Evolutionary conservation across 495 filamentous ascomycete species (phyloP).

Genomic region (Cetradonia linearis): DNA sequence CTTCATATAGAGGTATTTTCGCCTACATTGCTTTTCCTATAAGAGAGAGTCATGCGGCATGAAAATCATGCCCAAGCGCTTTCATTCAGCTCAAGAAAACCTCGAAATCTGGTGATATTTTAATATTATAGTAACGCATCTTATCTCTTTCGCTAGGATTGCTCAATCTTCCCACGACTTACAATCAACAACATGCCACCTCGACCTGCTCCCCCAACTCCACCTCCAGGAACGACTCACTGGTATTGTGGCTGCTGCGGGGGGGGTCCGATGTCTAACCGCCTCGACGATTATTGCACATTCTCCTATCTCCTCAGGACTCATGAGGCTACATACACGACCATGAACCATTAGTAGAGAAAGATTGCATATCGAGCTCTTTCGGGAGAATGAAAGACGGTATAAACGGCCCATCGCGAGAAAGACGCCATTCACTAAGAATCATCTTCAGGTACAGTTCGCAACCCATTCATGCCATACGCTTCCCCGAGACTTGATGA

Average conservation of each 20-base stretch:
- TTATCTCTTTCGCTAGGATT: background rate
- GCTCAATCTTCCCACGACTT: background rate
- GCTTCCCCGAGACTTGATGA: background rate
- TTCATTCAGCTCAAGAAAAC: too few species aligned
- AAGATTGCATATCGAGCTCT: background rate
- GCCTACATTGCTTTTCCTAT: background rate
- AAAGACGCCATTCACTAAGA: background rate
- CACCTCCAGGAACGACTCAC: background rate
- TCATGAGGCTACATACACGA: background rate
- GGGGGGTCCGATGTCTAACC: background rate
- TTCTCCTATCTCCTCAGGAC: background rate
- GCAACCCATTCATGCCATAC: background rate
- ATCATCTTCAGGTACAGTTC: background rate
- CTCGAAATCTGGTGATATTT: background rate
- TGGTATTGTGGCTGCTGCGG: background rate
- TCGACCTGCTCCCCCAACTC: background rate
- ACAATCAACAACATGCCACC: background rate
- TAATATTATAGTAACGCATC: background rate
- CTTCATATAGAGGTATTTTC: background rate
- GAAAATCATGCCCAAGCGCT: background rate
- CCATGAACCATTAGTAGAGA: background rate
- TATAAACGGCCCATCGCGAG: background rate
- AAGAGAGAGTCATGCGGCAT: background rate
- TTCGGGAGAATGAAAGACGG: background rate
- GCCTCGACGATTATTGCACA: background rate